Evolutionary conservation across 176 grass and related monocot species (phyloP).

Genomic region (Ampelocalamus luodianensis): DNA sequence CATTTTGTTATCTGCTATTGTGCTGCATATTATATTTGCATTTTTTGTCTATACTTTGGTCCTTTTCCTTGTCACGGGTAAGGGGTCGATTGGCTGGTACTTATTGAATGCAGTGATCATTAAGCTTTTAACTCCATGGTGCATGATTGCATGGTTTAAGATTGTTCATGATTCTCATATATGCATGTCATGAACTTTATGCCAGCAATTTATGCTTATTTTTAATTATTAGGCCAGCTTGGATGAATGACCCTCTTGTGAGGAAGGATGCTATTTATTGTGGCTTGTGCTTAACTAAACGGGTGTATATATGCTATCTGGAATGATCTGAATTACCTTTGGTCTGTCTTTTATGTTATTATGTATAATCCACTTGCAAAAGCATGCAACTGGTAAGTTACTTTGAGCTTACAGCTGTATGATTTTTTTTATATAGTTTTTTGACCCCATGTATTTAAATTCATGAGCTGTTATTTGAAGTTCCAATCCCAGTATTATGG

Average conservation of each 20-base stretch:
- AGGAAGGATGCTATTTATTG: neutral
- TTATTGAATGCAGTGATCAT: neutral
- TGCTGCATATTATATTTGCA: neutral
- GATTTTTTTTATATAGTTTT: slow-evolving; percentile 5
- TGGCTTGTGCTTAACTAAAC: slow-evolving; percentile 4
- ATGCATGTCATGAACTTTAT: neutral
- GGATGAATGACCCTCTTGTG: neutral
- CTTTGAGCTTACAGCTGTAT: neutral
- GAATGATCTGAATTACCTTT: neutral
- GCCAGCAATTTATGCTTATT: neutral
- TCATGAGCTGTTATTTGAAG: neutral
- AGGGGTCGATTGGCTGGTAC: neutral
- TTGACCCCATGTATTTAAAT: neutral
- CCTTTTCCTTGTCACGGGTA: neutral
- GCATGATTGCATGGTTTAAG: neutral
- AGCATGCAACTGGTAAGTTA: neutral
- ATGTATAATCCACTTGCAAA: neutral
- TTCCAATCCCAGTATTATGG: neutral
- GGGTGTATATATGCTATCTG: neutral
- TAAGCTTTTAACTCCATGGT: no score
- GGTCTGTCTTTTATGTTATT: neutral
- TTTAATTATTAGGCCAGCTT: neutral
- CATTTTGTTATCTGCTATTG: neutral
- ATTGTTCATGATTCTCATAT: neutral
- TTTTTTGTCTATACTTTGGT: neutral